Percentiles rank a stretch among this genome's conserved stretches.
Conservation (phyloP, 768 basidiomycete species). For the Podaxis pistillaris region DNA sequence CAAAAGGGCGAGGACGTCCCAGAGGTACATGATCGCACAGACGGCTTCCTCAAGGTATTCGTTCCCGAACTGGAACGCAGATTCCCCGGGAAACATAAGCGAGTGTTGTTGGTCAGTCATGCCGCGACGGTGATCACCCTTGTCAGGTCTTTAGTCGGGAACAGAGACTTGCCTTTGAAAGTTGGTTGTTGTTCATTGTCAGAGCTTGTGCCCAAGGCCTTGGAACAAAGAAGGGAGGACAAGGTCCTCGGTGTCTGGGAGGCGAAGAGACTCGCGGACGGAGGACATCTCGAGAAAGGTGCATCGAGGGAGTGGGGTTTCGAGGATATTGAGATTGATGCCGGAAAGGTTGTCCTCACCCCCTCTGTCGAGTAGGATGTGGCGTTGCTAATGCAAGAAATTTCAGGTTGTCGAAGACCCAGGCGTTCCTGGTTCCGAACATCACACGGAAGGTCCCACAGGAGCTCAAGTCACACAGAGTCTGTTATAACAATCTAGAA, state of each 20-base stretch:
- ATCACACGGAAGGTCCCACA: slow-evolving; percentile 52
- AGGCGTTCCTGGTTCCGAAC: slow-evolving; percentile 68
- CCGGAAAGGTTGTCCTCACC: slow-evolving; percentile 44
- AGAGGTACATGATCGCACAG: slow-evolving; percentile 59
- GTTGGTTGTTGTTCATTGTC: slow-evolving; percentile 79
- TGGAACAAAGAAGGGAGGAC: background rate
- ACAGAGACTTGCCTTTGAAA: slow-evolving; percentile 50
- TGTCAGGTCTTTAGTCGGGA: slow-evolving; percentile 53
- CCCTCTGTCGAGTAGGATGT: background rate
- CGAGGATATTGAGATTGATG: slow-evolving; percentile 60
- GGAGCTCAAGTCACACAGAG: slow-evolving; percentile 48
- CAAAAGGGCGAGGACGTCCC: slow-evolving; percentile 71
- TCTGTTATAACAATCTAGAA: slow-evolving; percentile 29
- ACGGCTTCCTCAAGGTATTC: slow-evolving; percentile 50
- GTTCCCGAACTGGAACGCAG: slow-evolving; percentile 47
- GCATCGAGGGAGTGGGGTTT: slow-evolving; percentile 77
- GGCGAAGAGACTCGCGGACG: slow-evolving; percentile 48
- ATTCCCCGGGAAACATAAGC: slow-evolving; percentile 40
- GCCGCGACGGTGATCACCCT: slow-evolving; percentile 75
- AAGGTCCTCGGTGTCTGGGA: slow-evolving; percentile 45
- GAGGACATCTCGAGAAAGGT: slow-evolving; percentile 57
- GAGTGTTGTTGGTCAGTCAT: slow-evolving; percentile 67
- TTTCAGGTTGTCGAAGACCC: slow-evolving; percentile 66
- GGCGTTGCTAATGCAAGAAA: background rate
- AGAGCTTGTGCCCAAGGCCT: slow-evolving; percentile 41